Conservation (phyloP, 2,329 filamentous ascomycete species). For the Neodidymelliopsis sp. region DNA sequence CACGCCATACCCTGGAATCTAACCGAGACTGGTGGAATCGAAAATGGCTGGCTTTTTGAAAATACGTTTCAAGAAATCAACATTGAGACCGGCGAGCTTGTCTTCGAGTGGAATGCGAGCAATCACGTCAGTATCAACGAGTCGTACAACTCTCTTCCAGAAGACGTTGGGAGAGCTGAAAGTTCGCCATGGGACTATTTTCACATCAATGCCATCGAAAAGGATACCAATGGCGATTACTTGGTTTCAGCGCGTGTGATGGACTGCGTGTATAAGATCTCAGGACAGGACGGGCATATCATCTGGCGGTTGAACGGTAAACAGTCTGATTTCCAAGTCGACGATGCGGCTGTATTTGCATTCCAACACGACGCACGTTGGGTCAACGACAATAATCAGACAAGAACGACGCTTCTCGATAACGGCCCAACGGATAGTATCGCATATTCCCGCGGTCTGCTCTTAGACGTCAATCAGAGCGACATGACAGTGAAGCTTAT, state of each 20-base stretch:
- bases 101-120: conserved; percentile 53
- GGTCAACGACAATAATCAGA: conserved; percentile 24
- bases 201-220: conserved; percentile 46
- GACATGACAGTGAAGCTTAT: conserved; percentile 55
- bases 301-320: conserved; percentile 41
- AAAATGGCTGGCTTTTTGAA: conserved; percentile 54
- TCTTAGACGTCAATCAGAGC: conserved; percentile 50
- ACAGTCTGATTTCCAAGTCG: conserved; percentile 25
- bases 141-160: conserved; percentile 29
- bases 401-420: conserved; percentile 50
- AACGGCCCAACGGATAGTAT: conserved; percentile 39
- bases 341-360: conserved; percentile 20
- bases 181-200: conserved; percentile 51
- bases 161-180: conserved; percentile 36
- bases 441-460: conserved; percentile 42
- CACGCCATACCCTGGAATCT: conserved; percentile 51
- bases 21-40: conserved; percentile 42
- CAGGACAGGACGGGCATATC: conserved; percentile 23
- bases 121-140: conserved; percentile 44
- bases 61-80: conserved; percentile 55
- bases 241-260: conserved; percentile 31
- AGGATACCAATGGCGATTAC: conserved; percentile 35
- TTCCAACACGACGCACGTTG: conserved; percentile 33
- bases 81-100: conserved; percentile 49
- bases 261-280: conserved; percentile 28